phyloP scores from a whole-genome alignment of 2,329 filamentous ascomycete species.

The Hymenoscyphus scutula region DNA sequence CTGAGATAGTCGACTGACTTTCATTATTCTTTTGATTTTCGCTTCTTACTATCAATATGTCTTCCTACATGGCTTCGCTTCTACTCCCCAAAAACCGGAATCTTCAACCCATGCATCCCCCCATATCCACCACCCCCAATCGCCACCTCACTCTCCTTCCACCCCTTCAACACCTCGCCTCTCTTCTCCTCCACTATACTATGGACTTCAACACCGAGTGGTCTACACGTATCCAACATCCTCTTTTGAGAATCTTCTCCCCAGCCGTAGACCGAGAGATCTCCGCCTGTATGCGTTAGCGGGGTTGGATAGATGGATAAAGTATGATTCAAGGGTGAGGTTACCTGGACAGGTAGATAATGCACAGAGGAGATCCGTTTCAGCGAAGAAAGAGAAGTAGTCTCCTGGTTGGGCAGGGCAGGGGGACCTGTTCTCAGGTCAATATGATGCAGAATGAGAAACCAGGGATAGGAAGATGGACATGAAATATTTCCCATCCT shows the following conservation, averaged over 20 bases:
- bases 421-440: constrained; percentile 37
- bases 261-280: constrained; percentile 80
- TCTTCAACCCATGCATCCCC: constrained; percentile 62
- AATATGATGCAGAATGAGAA: background rate
- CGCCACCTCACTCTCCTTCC: constrained; percentile 60
- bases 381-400: constrained; percentile 71
- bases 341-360: constrained; percentile 68
- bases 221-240: constrained; percentile 69
- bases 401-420: constrained; percentile 46
- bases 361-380: constrained; percentile 66
- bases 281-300: too few species aligned
- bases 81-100: constrained; percentile 27
- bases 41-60: too few species aligned
- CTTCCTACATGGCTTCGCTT: too few species aligned
- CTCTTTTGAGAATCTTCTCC: constrained; percentile 64
- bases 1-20: too few species aligned
- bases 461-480: background rate
- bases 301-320: too few species aligned
- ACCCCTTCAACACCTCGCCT: constrained; percentile 51
- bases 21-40: too few species aligned
- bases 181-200: constrained; percentile 50
- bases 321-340: too few species aligned
- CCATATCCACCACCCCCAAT: constrained; percentile 46
- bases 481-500: constrained; percentile 74
- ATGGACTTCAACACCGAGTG: constrained; percentile 73